Percentiles rank a stretch among this genome's conserved stretches.
phyloP scores from a whole-genome alignment of 2,329 filamentous ascomycete species.

The Colletotrichum euphorbiae region DNA sequence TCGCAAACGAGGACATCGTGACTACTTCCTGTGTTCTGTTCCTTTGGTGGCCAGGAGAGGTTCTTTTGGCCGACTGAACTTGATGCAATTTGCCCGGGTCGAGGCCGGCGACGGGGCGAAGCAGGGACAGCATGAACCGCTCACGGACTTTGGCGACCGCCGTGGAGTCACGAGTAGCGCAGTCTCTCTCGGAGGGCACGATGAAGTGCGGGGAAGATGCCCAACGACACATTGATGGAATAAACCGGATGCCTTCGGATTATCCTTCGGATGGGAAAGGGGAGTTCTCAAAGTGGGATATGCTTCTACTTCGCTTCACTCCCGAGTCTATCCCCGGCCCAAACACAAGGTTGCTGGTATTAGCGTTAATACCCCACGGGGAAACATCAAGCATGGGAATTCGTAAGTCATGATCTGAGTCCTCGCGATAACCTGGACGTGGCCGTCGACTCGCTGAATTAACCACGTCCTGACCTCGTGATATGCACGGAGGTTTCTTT shows the following conservation, averaged over 20 bases:
- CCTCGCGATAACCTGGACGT: not conserved
- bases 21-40: no score
- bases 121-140: not conserved
- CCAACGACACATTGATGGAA: not conserved
- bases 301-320: not conserved
- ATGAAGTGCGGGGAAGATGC: constrained; percentile 6
- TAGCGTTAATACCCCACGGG: not conserved
- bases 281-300: not conserved
- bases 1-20: no score
- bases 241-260: not conserved
- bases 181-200: not conserved
- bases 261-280: constrained; percentile 1
- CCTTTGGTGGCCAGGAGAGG: no score
- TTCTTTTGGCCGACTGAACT: no score
- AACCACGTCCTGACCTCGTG: not conserved
- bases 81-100: no score
- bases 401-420: no score
- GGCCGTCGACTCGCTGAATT: not conserved
- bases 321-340: not conserved
- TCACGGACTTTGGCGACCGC: not conserved
- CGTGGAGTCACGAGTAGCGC: not conserved
- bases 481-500: constrained; percentile 9
- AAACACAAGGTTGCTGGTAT: not conserved
- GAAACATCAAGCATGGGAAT: not conserved
- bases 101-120: not conserved